These are phyloP conservation scores for Acrodontium crateriforme DNA, from an alignment of 2,329 filamentous ascomycete genomes.

Conservation along the genomic window DNA sequence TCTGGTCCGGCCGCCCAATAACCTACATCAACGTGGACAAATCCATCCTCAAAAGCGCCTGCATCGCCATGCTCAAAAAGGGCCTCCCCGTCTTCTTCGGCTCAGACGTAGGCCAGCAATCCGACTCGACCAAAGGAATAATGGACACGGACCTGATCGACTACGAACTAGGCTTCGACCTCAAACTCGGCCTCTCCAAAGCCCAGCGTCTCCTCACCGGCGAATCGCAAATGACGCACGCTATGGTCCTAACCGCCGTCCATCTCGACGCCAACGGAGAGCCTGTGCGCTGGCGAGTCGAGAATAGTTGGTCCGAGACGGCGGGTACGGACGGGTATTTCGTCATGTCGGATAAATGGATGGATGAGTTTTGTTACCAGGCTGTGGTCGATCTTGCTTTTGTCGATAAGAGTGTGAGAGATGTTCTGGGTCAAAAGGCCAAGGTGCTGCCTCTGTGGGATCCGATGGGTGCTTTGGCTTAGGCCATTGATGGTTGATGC, in stretches of 20 bases:
- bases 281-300: conserved; percentile 66
- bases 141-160: conserved; percentile 70
- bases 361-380: conserved; percentile 63
- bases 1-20: conserved; percentile 61
- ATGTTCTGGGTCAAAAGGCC: conserved; percentile 57
- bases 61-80: conserved; percentile 62
- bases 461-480: conserved; percentile 27
- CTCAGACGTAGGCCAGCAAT: conserved; percentile 74
- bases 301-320: conserved; percentile 68
- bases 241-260: conserved; percentile 81
- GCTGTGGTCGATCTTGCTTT: conserved; percentile 62
- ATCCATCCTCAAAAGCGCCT: conserved; percentile 54
- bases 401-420: conserved; percentile 47
- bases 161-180: conserved; percentile 72
- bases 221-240: conserved; percentile 78
- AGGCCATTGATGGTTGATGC: too few relatives aligned
- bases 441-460: conserved; percentile 48
- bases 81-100: conserved; percentile 81
- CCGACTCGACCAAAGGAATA: conserved; percentile 51
- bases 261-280: conserved; percentile 55
- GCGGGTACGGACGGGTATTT: conserved; percentile 70
- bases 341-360: conserved; percentile 65
- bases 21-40: conserved; percentile 77
- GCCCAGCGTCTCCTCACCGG: conserved; percentile 58
- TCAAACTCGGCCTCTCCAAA: conserved; percentile 60